Conservation (phyloP, 75 land plant genomes). For the Chamaecyparis obtusa region DNA sequence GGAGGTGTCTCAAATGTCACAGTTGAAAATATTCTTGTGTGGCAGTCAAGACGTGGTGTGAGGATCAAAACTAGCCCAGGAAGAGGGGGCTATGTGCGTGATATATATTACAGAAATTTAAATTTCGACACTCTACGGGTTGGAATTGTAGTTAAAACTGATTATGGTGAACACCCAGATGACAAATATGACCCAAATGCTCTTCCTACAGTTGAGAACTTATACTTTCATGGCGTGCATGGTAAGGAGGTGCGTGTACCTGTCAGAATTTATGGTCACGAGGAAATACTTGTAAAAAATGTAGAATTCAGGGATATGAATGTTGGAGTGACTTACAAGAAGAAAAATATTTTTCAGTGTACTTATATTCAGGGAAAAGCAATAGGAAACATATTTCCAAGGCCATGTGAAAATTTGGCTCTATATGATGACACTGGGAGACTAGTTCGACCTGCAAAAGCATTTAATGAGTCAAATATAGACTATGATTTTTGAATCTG, state of each 20-base stretch:
- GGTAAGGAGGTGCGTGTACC: constrained; percentile 83
- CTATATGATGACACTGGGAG: constrained; percentile 49
- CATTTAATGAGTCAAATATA: constrained; percentile 49
- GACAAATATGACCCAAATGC: constrained; percentile 72
- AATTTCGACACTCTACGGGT: constrained; percentile 75
- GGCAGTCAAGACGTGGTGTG: constrained; percentile 82
- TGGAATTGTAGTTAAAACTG: constrained; percentile 89
- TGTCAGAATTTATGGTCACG: constrained; percentile 76
- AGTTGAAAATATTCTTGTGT: constrained; percentile 69
- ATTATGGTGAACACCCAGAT: constrained; percentile 93
- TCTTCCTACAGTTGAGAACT: constrained; percentile 55
- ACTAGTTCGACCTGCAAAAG: constrained; percentile 36
- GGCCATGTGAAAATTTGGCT: constrained; percentile 82
- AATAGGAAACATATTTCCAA: constrained; percentile 72
- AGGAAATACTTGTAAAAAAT: constrained; percentile 63
- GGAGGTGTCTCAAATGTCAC: constrained; percentile 84
- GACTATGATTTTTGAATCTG: constrained; percentile 57
- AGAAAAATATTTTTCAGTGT: constrained; percentile 89
- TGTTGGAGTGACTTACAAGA: constrained; percentile 80
- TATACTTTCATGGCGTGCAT: constrained; percentile 54
- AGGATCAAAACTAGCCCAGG: constrained; percentile 92
- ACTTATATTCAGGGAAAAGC: constrained; percentile 76
- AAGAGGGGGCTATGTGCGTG: constrained; percentile 83
- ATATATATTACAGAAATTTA: constrained; percentile 67
- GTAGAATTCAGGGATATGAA: constrained; percentile 77